Conservation (phyloP, 2,329 filamentous ascomycete genomes). For the Pseudonectria buxi region DNA sequence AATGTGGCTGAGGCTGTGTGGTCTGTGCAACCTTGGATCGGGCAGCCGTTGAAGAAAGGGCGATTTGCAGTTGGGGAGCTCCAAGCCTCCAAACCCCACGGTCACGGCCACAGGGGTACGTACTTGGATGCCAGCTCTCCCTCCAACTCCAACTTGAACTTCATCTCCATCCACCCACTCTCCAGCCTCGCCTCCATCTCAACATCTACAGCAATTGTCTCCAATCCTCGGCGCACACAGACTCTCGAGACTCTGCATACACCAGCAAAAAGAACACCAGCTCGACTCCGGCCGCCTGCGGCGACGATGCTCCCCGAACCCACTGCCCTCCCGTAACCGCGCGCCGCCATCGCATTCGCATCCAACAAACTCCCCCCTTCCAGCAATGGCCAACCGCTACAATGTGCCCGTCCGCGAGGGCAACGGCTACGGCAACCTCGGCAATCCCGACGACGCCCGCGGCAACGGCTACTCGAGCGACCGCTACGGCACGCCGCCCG, state of each 20-base stretch:
- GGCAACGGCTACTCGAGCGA: constrained; percentile 38
- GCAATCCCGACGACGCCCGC: constrained; percentile 32
- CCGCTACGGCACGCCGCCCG: constrained; percentile 32
- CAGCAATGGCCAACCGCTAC: constrained; percentile 44
- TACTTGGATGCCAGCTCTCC: no score
- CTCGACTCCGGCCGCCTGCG: not conserved
- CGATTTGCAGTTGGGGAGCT: no score
- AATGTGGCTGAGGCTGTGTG: constrained; percentile 1
- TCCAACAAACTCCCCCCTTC: not conserved
- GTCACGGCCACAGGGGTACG: no score
- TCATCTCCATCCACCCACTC: no score
- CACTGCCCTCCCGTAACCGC: constrained; percentile 10
- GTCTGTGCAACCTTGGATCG: not conserved
- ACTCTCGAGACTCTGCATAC: no score
- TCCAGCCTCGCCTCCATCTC: no score
- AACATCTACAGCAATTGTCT: no score
- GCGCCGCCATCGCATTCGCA: constrained; percentile 1
- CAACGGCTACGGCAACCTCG: constrained; percentile 40
- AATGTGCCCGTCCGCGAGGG: constrained; percentile 34
- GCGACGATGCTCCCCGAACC: constrained; percentile 17
- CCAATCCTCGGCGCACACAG: no score
- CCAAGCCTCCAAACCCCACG: no score
- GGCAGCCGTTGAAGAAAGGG: no score
- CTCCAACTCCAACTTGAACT: no score
- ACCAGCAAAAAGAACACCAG: no score